Conservation (phyloP, 2,329 filamentous ascomycete species). For the Bertia moriformis region DNA sequence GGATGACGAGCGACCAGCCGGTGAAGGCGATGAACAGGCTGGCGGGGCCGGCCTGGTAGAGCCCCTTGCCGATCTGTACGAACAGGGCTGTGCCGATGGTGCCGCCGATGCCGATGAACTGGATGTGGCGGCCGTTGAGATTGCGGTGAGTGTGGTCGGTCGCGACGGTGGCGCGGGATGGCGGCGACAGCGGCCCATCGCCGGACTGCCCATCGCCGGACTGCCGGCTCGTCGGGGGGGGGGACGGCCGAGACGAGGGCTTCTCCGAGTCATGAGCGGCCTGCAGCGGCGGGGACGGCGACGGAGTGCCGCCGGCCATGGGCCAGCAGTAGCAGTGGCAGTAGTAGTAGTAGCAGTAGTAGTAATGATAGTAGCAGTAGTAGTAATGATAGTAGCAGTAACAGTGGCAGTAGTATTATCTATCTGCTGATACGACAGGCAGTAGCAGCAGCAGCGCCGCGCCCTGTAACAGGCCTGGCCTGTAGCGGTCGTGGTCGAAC, state of each 20-base stretch:
- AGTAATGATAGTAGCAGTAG: too few species aligned
- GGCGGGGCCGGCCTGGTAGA: constrained; percentile 43
- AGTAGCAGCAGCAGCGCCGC: too few species aligned
- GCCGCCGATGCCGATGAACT: constrained; percentile 38
- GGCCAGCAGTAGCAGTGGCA: too few species aligned
- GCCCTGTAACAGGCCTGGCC: neutral
- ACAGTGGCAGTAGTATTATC: too few species aligned
- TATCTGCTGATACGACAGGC: too few species aligned
- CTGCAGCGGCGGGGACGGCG: neutral
- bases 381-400: too few species aligned
- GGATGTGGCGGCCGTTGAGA: constrained; percentile 20
- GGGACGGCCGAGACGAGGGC: too few species aligned
- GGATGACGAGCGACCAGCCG: constrained; percentile 26
- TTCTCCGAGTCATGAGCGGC: neutral
- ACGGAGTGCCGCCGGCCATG: too few species aligned
- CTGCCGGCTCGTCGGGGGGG: neutral
- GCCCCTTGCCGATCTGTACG: constrained; percentile 36
- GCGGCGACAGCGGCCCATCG: neutral
- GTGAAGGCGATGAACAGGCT: constrained; percentile 44
- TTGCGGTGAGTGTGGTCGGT: too few species aligned
- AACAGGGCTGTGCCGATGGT: constrained; percentile 38
- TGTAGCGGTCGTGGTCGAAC: neutral
- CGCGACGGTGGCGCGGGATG: too few species aligned
- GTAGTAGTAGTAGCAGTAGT: too few species aligned
- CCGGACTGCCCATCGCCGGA: neutral